Evolutionary conservation across 106 monocot genomes (phyloP), one percentile per base, ranked within the genome.

Genomic region (Iris macrosiphon): DNA sequence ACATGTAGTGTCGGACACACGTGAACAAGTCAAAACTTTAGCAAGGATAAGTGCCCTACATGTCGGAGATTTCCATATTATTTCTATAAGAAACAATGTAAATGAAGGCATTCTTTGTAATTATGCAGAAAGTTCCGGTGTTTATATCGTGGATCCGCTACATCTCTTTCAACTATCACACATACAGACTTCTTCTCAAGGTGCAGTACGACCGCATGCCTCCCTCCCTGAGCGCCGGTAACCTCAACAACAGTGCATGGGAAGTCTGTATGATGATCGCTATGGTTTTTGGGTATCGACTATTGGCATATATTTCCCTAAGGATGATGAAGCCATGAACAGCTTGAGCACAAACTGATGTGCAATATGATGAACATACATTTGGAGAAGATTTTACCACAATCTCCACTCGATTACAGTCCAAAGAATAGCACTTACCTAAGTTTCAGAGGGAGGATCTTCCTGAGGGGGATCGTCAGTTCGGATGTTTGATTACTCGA

Each of bases 101-200:
- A 50, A 3, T 50, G 29, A 50, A n/a, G 29, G 3, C 50, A 15
- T 50, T 50, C 9, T 6, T 16, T 53, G 33, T 53, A 33, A 53
- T 22, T 62, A 41, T 48, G 77, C 90, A 90, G 90, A 66, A 55
- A 52, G 85, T 90, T 43, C 81, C 90, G 43, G 62, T 46, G 3
- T 85, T 85, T 78, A 78, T 91, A 66, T 85, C 81, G 60, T 91
- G 90, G 90, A 45, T 85, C 6, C 85, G 81, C 25, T 85, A 79
- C 42, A 4, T 81, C 46, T 91, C 90, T 21, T 85, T 91, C 90
- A 91, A 85, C 60, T 81, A 85, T 23, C 85, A 91, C 59, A 91
- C 90, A 13, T 85, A 85, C 72, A 81, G 85, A 45, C 81, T 91
- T 23, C 75, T 91, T 7, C 66, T 91, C 38, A 85, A 81, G 52